Conservation (phyloP, 352 stramenopile species). For the Globisporangium splendens region DNA sequence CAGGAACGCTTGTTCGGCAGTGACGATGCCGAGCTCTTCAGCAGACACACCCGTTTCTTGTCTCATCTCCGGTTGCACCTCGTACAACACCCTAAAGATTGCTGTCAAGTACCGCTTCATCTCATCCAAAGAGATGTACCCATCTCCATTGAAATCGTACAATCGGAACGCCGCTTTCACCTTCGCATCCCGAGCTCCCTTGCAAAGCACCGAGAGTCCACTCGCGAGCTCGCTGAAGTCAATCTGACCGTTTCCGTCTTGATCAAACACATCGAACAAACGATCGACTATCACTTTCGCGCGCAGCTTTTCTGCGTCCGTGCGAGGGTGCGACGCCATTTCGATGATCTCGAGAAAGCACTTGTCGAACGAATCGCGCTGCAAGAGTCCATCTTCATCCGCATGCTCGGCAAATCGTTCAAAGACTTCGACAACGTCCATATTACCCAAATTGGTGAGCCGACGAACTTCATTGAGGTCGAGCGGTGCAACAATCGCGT, state of each 20-base stretch:
- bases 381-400: constrained; percentile 53
- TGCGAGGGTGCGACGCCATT: constrained; percentile 54
- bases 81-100: constrained; percentile 87
- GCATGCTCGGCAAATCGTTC: constrained; percentile 77
- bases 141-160: constrained; percentile 87
- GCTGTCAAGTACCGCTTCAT: constrained; percentile 86
- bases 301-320: constrained; percentile 57
- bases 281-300: constrained; percentile 71
- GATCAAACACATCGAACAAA: constrained; percentile 80
- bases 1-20: constrained; percentile 79
- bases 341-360: constrained; percentile 75
- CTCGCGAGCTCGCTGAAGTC: constrained; percentile 86
- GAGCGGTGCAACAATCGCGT: constrained; percentile 64
- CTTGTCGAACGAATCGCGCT: constrained; percentile 63
- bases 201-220: constrained; percentile 82
- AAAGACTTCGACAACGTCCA: constrained; percentile 86
- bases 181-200: constrained; percentile 75
- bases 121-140: constrained; percentile 81
- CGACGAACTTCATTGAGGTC: constrained; percentile 81
- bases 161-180: constrained; percentile 79
- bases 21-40: constrained; percentile 75
- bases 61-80: constrained; percentile 72
- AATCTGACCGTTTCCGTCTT: constrained; percentile 70
- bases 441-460: constrained; percentile 76
- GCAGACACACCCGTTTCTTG: constrained; percentile 62